These are phyloP conservation scores for Hypoxylon fragiforme DNA, from an alignment of 495 filamentous ascomycete genomes.

Conservation along the genomic window DNA sequence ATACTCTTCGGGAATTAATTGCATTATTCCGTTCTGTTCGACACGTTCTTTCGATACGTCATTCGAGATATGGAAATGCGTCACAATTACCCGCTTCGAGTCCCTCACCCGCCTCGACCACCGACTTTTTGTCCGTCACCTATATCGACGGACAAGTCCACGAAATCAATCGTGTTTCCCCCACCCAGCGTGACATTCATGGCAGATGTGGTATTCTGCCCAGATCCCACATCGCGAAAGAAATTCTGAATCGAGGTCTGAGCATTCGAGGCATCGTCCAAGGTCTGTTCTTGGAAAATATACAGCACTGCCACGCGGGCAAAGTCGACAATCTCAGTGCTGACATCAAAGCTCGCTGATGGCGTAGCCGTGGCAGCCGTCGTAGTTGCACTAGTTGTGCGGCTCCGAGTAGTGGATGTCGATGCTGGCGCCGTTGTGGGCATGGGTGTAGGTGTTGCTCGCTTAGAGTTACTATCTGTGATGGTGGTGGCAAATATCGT, in stretches of 20 bases:
- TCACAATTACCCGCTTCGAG: background rate
- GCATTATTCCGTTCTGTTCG: no score
- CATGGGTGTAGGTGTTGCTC: slow-evolving; percentile 32
- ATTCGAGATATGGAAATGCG: slow-evolving; percentile 5
- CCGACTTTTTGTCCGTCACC: slow-evolving; percentile 38
- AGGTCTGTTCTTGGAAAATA: slow-evolving; percentile 59
- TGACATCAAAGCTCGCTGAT: slow-evolving; percentile 41
- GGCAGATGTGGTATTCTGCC: slow-evolving; percentile 17
- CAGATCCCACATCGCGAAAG: slow-evolving; percentile 45
- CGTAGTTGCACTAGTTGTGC: no score
- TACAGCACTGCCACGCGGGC: slow-evolving; percentile 65
- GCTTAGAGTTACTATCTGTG: slow-evolving; percentile 14
- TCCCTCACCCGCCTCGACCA: slow-evolving; percentile 12
- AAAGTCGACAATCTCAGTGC: slow-evolving; percentile 64
- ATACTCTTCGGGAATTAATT: slow-evolving; percentile 3
- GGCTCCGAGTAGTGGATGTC: slow-evolving; percentile 29
- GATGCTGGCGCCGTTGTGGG: slow-evolving; percentile 29
- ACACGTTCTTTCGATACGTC: background rate
- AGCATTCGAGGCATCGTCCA: slow-evolving; percentile 58
- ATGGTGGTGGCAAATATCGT: slow-evolving; percentile 33
- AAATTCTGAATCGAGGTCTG: slow-evolving; percentile 59
- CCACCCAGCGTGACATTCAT: slow-evolving; percentile 49
- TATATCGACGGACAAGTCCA: slow-evolving; percentile 45
- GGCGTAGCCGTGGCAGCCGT: slow-evolving; percentile 32
- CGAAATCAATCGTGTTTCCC: slow-evolving; percentile 50